Percentiles rank a stretch among this genome's conserved stretches.
Conservation (phyloP, 1,284 basidiomycete genomes). For the Malassezia restricta region DNA sequence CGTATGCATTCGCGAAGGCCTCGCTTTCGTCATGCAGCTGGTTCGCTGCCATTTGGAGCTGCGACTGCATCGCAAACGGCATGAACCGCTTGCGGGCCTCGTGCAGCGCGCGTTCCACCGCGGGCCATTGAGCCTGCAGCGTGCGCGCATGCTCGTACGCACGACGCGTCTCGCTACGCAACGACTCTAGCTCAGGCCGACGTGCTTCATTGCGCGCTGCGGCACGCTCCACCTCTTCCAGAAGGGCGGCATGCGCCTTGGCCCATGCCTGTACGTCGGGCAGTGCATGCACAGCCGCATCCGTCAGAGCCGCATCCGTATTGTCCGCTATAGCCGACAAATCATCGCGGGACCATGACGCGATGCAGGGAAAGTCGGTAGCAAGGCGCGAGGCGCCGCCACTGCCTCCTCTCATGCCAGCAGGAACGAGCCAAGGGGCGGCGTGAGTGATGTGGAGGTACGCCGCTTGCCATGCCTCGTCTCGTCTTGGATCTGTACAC, state of each 20-base stretch:
- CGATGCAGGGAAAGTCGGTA: slow-evolving; percentile 22
- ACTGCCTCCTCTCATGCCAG: neutral
- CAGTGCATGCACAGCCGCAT: slow-evolving; percentile 26
- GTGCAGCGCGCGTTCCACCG: slow-evolving; percentile 17
- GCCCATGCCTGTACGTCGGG: slow-evolving; percentile 22
- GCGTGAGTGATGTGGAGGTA: neutral
- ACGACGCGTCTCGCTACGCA: slow-evolving; percentile 28
- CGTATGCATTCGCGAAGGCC: slow-evolving; percentile 35
- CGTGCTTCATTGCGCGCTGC: slow-evolving; percentile 25
- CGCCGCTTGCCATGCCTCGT: neutral
- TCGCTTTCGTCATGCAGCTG: slow-evolving; percentile 33
- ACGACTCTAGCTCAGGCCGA: slow-evolving; percentile 24
- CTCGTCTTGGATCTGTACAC: slow-evolving; percentile 5
- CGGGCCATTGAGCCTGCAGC: slow-evolving; percentile 24
- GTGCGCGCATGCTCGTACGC: slow-evolving; percentile 26
- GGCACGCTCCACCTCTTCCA: slow-evolving; percentile 23
- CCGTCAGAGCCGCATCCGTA: slow-evolving; percentile 18
- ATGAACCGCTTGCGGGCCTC: slow-evolving; percentile 32
- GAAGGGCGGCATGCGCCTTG: slow-evolving; percentile 19
- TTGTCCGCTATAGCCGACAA: slow-evolving; percentile 19
- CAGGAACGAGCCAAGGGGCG: too few species aligned
- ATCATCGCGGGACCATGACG: slow-evolving; percentile 23
- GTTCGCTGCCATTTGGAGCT: slow-evolving; percentile 22
- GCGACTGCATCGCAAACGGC: slow-evolving; percentile 27
- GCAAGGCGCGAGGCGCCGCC: slow-evolving; percentile 5